Percentiles rank a stretch among this genome's conserved stretches.
Conservation (phyloP, 23 red algal species). For the Porphyridium purpureum region DNA sequence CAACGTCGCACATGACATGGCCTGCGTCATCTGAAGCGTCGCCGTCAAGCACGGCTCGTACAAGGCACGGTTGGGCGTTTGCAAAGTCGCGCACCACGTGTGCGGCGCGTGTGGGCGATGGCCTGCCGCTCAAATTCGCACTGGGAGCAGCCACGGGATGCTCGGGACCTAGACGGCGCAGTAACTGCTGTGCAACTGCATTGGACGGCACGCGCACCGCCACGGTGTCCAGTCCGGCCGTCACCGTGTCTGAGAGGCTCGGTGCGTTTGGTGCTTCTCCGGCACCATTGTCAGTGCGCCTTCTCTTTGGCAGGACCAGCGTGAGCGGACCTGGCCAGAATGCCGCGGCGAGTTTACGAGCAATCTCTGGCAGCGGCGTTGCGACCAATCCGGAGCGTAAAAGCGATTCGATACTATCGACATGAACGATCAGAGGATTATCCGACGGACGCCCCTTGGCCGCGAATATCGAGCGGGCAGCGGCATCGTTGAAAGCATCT, state of each 20-base stretch:
- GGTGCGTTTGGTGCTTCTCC: background rate
- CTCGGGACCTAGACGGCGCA: conserved; percentile 15
- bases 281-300: too few relatives aligned
- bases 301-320: conserved; percentile 56
- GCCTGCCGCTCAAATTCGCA: conserved; percentile 48
- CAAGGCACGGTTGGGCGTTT: conserved; percentile 16
- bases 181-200: conserved; percentile 43
- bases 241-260: conserved; percentile 29
- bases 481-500: conserved; percentile 32
- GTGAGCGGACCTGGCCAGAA: conserved; percentile 88
- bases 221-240: conserved; percentile 26
- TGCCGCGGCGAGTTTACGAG: conserved; percentile 20
- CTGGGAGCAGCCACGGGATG: conserved; percentile 67
- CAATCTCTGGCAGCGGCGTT: conserved; percentile 28
- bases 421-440: conserved; percentile 82
- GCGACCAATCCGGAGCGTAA: background rate
- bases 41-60: too few relatives aligned
- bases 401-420: conserved; percentile 11
- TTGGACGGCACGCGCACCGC: conserved; percentile 64
- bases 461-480: conserved; percentile 33
- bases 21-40: too few relatives aligned
- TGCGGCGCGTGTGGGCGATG: conserved; percentile 32
- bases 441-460: conserved; percentile 65
- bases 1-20: conserved; percentile 13
- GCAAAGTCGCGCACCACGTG: conserved; percentile 59